phyloP scores from a whole-genome alignment of 2,329 filamentous ascomycete species.

The Rhinocladiella similis region DNA sequence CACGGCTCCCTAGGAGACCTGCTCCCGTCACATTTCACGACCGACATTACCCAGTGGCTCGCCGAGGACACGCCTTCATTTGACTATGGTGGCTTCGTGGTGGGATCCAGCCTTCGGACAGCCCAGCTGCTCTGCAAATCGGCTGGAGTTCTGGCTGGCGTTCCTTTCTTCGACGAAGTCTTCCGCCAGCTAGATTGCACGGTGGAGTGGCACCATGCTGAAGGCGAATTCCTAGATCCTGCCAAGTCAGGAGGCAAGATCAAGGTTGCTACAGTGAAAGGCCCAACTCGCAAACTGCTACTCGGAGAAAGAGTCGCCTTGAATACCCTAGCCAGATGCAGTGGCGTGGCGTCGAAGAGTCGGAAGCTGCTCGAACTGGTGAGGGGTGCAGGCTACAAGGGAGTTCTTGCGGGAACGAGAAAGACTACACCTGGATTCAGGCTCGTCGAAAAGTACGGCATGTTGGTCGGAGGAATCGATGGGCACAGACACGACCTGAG shows the following conservation, averaged over 20 bases:
- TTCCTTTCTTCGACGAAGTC: conserved; percentile 94
- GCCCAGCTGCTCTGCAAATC: conserved; percentile 70
- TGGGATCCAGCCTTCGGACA: conserved; percentile 67
- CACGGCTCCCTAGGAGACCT: conserved; percentile 29
- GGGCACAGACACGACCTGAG: conserved; percentile 87
- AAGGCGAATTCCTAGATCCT: conserved; percentile 70
- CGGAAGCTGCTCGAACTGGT: conserved; percentile 57
- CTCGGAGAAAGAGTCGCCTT: conserved; percentile 92
- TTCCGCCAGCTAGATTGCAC: conserved; percentile 86
- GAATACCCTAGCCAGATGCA: conserved; percentile 87
- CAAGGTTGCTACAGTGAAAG: conserved; percentile 76
- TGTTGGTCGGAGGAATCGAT: conserved; percentile 91
- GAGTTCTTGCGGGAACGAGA: conserved; percentile 86
- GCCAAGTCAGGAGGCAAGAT: conserved; percentile 53
- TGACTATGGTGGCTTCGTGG: conserved; percentile 96
- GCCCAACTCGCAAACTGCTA: conserved; percentile 78
- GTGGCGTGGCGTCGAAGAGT: conserved; percentile 78
- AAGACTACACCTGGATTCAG: conserved; percentile 97
- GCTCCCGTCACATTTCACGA: conserved; percentile 30
- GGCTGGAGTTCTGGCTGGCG: conserved; percentile 80
- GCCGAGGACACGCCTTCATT: conserved; percentile 95
- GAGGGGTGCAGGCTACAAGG: conserved; percentile 70
- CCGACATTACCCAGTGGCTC: conserved; percentile 64
- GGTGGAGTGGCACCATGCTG: conserved; percentile 82
- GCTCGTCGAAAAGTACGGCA: conserved; percentile 96